Percentiles rank a stretch among this genome's conserved stretches.
These are phyloP conservation scores for Termitomyces sp. DNA, from an alignment of 768 basidiomycete genomes.

Conservation along the genomic window DNA sequence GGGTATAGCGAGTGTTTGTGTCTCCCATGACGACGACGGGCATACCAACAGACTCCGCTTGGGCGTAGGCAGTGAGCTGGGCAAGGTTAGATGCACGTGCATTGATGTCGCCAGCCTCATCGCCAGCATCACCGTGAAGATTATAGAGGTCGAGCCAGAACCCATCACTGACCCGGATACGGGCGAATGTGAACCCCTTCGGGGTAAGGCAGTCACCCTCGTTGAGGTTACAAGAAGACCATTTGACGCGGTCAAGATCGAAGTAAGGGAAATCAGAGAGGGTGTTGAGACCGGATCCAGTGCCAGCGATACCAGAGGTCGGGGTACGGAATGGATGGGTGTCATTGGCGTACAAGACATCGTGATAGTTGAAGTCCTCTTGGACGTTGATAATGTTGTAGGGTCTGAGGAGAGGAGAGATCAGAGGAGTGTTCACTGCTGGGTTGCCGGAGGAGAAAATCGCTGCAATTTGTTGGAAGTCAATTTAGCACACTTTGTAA, in stretches of 20 bases:
- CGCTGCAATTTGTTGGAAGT: slow-evolving; percentile 16
- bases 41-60: slow-evolving; percentile 30
- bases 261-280: slow-evolving; percentile 34
- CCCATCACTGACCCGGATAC: slow-evolving; percentile 30
- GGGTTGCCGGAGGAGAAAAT: slow-evolving; percentile 29
- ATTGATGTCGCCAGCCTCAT: slow-evolving; percentile 29
- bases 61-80: slow-evolving; percentile 29
- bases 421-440: slow-evolving; percentile 27
- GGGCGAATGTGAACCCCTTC: slow-evolving; percentile 39
- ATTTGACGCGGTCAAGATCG: slow-evolving; percentile 31
- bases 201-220: slow-evolving; percentile 37
- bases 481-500: background rate
- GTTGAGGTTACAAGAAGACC: slow-evolving; percentile 29
- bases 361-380: slow-evolving; percentile 41
- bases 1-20: slow-evolving; percentile 37
- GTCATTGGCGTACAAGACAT: slow-evolving; percentile 33
- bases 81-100: slow-evolving; percentile 33
- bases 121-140: slow-evolving; percentile 37
- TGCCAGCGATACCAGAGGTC: slow-evolving; percentile 33
- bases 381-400: slow-evolving; percentile 34
- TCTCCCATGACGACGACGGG: slow-evolving; percentile 37
- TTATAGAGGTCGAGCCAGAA: slow-evolving; percentile 37
- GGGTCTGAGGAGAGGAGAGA: slow-evolving; percentile 29
- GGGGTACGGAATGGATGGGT: slow-evolving; percentile 35
- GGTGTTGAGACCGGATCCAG: slow-evolving; percentile 37